Base-by-base conservation (phyloP, 805 yeast species). In the Candida mattraensis region DNA sequence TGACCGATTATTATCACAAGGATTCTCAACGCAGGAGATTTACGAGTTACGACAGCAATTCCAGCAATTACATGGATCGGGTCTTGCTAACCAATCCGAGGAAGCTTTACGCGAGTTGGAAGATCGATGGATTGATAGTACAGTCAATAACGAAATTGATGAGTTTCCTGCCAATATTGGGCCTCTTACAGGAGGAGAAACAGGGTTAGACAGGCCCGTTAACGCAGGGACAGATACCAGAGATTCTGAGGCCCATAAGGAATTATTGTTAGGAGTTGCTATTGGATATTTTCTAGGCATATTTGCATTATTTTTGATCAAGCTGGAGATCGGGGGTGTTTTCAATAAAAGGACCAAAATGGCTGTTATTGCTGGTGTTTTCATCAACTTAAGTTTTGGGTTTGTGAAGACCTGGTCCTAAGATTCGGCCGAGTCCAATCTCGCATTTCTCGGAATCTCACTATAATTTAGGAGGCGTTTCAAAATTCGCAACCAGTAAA, bases 51-150 rank as follows among this genome's bases (percentile, higher is more conserved):
- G 96, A 40, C 64, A 73, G 33, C 96, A 88, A 56, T 88, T 89
- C 53, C 72, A 76, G 39, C 69, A 70, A 39, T 68, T 88, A 2
- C 84, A 86, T 56, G 86, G 86, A 0, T 67, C 54, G 28, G 62
- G 43, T 7, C 29, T 49, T 30, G 33, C 33, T 10, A 35, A 45
- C 6, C 51, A 53, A 17, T 69, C 69, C 23, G 70, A 62, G 31
- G 74, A 70, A 14, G 85, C 72, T 39, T 59, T 80, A 2, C 57
- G 87, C 33, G 81, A 80, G 45, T 58, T 87, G 39, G 96, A 87
- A 54, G 96, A 87, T 47, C 69, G 86, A 38, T 88, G 96, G 95
- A 83, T 87, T 42, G 93, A 87, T 47, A 78, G 82, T 30, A 83
- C 87, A 1, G 84, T 76, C 4, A 72, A 72, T 37, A 74, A 71